Percentiles rank a stretch among this genome's conserved stretches.
phyloP scores from a whole-genome alignment of 495 filamentous ascomycete genomes.

The Lepidopterella palustris region DNA sequence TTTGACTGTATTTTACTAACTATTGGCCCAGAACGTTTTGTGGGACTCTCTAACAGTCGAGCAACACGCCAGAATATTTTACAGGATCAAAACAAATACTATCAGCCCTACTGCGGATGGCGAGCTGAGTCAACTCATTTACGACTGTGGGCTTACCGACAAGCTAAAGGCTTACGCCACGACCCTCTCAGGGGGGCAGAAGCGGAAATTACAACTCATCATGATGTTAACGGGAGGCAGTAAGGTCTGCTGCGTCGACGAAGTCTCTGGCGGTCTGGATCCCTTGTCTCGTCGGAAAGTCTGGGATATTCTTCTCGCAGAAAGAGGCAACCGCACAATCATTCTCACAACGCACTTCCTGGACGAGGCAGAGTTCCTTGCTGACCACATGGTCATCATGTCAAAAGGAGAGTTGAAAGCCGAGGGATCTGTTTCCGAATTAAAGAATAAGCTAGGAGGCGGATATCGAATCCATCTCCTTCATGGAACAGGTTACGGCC shows the following conservation, averaged over 20 bases:
- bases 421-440: slow-evolving; percentile 31
- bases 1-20: neutral
- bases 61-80: slow-evolving; percentile 76
- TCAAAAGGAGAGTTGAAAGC: slow-evolving; percentile 35
- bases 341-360: slow-evolving; percentile 68
- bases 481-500: slow-evolving; percentile 40
- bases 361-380: slow-evolving; percentile 39
- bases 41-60: slow-evolving; percentile 78
- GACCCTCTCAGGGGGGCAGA: slow-evolving; percentile 80
- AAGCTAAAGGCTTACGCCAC: slow-evolving; percentile 61
- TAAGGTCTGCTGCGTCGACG: slow-evolving; percentile 79
- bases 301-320: slow-evolving; percentile 81
- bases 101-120: slow-evolving; percentile 42
- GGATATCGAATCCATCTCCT: slow-evolving; percentile 72
- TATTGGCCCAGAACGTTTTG: slow-evolving; percentile 56
- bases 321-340: slow-evolving; percentile 69
- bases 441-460: slow-evolving; percentile 35
- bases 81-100: slow-evolving; percentile 57
- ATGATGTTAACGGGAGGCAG: slow-evolving; percentile 89
- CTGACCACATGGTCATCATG: slow-evolving; percentile 38
- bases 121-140: slow-evolving; percentile 53
- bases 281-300: slow-evolving; percentile 75
- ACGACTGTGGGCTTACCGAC: slow-evolving; percentile 59
- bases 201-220: slow-evolving; percentile 83
- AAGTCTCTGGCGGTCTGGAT: slow-evolving; percentile 77